These are phyloP conservation scores for Sporothrix dimorphospora DNA, from an alignment of 2,329 filamentous ascomycete species.

Conservation along the genomic window DNA sequence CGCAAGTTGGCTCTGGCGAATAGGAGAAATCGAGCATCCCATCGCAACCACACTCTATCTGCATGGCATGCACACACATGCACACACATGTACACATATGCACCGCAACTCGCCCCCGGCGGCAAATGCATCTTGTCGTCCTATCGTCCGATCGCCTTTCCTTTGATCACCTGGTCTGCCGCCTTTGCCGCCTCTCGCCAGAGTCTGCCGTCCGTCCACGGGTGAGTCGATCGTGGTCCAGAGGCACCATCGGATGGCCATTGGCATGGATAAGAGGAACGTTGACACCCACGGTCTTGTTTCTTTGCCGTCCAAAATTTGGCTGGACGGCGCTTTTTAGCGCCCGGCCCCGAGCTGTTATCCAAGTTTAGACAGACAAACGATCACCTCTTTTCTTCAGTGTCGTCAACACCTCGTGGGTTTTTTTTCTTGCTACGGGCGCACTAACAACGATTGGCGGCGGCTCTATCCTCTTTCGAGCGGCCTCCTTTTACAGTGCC, in stretches of 20 bases:
- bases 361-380: neutral
- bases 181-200: neutral
- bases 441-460: slow-evolving; percentile 12
- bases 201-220: neutral
- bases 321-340: neutral
- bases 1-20: neutral
- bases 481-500: neutral
- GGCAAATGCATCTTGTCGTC: slow-evolving; percentile 3
- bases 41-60: slow-evolving; percentile 15
- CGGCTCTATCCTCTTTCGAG: slow-evolving; percentile 2
- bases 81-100: slow-evolving; percentile 1
- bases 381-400: neutral
- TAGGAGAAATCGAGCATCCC: slow-evolving; percentile 7
- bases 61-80: slow-evolving; percentile 4
- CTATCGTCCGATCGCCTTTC: neutral
- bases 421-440: neutral
- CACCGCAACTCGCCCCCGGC: slow-evolving; percentile 14
- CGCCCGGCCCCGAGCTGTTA: neutral
- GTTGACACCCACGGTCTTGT: neutral
- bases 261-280: neutral
- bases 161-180: neutral
- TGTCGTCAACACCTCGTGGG: neutral
- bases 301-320: neutral
- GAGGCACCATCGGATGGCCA: slow-evolving; percentile 4
- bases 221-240: slow-evolving; percentile 10